Base-by-base conservation (phyloP, 2,329 filamentous ascomycete genomes). In the Neonectria sp. region DNA sequence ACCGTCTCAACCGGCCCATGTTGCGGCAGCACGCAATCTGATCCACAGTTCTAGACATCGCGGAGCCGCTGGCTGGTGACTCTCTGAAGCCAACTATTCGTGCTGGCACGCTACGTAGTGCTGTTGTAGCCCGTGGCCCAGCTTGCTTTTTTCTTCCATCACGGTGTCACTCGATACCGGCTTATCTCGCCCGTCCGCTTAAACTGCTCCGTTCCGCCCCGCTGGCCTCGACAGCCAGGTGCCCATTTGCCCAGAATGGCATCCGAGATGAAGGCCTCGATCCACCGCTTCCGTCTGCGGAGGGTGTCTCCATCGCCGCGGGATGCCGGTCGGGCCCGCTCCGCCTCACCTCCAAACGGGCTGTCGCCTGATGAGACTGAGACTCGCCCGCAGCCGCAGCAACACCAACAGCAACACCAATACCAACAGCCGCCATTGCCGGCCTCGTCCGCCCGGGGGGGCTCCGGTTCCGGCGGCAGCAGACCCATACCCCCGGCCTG, bases 401-500 rank as follows among this genome's bases (percentile, higher is more conserved):
- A 63, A 31, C 62, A 68, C 43, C 63, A 46, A 9, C 48, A 58
- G 24, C 65, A 25, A 33, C 62, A 68, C 43, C 63, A 46, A 9
- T 43, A 58, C n/a, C 65, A 25, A 33, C 40, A 56, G 29, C 40
- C 35, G 43, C 33, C 45, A 21, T 29, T 37, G 51, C 45, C 53
- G 43, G 33, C 55, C 33, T 49, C 65, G 35, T 17, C 56, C 8
- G 17, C 27, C 45, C 53, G 57, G 31, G 25, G n/a, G 25, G 43
- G 9, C 21, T 52, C 49, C 29, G 51, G 25, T 21, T 21, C 60
- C 45, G 21, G 40, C 31, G 64, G 63, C 33, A 53, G 55, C 52
- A 68, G 63, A 63, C 69, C 67, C 40, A 25, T 69, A 17, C 67
- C 68, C 5, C 73, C 72, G 29, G 74, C 82, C 13, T 85, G 83